phyloP scores from a whole-genome alignment of 768 basidiomycete genomes.

The Trametes elegans region DNA sequence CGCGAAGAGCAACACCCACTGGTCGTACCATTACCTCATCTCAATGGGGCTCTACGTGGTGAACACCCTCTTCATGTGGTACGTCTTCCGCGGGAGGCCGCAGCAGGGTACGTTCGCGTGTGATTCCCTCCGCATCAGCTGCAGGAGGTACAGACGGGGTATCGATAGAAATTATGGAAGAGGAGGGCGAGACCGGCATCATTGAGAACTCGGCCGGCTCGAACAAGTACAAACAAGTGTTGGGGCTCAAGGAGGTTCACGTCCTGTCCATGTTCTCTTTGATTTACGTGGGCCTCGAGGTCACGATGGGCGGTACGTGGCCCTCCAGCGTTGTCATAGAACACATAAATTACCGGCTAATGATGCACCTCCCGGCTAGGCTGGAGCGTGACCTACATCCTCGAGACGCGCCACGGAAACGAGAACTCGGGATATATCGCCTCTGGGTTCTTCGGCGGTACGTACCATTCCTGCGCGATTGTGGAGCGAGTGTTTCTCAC shows the following conservation, averaged over 20 bases:
- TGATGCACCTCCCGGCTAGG: too few species aligned
- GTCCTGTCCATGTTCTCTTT: conserved; percentile 38
- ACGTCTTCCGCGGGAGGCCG: conserved; percentile 29
- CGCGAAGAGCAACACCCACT: conserved; percentile 36
- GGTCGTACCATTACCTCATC: conserved; percentile 45
- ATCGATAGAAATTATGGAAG: conserved; percentile 28
- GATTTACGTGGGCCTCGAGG: conserved; percentile 44
- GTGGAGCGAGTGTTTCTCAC: too few species aligned
- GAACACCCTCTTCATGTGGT: conserved; percentile 18
- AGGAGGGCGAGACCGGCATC: conserved; percentile 20
- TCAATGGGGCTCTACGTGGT: conserved; percentile 28
- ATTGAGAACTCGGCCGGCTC: conserved; percentile 30
- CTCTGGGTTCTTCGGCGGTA: conserved; percentile 41
- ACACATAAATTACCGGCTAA: too few species aligned
- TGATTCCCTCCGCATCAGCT: too few species aligned
- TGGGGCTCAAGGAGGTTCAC: conserved; percentile 35
- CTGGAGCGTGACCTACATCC: conserved; percentile 47
- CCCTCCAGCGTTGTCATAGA: too few species aligned
- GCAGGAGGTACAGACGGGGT: not conserved
- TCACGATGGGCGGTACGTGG: conserved; percentile 38
- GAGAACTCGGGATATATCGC: conserved; percentile 41
- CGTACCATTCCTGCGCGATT: not conserved
- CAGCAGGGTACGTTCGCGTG: conserved; percentile 27
- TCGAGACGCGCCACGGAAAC: conserved; percentile 37
- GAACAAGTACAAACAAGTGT: conserved; percentile 34